A percentile compares a stretch with the other conserved stretches of the same genome.
phyloP scores from a whole-genome alignment of 1,139 yeast species.

The Meyerozyma elateridarum region DNA sequence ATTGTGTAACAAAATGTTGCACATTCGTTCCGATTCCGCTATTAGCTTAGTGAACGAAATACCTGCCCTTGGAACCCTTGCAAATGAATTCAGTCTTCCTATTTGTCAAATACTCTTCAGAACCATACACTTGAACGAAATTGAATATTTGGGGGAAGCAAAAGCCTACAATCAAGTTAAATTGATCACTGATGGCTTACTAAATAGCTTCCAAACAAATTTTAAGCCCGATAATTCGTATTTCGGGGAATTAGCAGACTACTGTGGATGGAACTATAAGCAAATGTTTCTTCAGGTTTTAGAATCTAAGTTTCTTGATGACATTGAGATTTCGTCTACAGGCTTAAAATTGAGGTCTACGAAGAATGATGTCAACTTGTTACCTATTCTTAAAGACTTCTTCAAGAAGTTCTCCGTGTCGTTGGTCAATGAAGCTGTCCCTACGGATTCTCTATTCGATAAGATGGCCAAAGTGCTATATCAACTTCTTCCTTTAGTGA shows the following conservation, averaged over 20 bases:
- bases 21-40: constrained; percentile 17
- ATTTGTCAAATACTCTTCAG: constrained; percentile 44
- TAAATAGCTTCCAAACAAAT: constrained; percentile 43
- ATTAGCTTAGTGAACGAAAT: constrained; percentile 20
- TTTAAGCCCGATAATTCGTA: constrained; percentile 29
- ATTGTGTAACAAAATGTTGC: constrained; percentile 1
- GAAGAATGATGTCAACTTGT: constrained; percentile 10
- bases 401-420: constrained; percentile 37
- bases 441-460: constrained; percentile 18
- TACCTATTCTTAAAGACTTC: constrained; percentile 33
- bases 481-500: constrained; percentile 16
- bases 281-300: constrained; percentile 23
- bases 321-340: constrained; percentile 10
- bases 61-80: constrained; percentile 18
- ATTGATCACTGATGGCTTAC: constrained; percentile 33
- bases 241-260: constrained; percentile 39
- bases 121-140: constrained; percentile 17
- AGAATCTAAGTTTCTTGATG: constrained; percentile 24
- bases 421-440: constrained; percentile 18
- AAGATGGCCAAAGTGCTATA: constrained; percentile 17
- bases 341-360: constrained; percentile 1
- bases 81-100: constrained; percentile 50
- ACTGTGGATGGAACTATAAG: constrained; percentile 28
- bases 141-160: constrained; percentile 9
- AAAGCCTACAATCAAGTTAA: constrained; percentile 14